phyloP scores from a whole-genome alignment of 352 stramenopile species.

The Pythium chondricola region DNA sequence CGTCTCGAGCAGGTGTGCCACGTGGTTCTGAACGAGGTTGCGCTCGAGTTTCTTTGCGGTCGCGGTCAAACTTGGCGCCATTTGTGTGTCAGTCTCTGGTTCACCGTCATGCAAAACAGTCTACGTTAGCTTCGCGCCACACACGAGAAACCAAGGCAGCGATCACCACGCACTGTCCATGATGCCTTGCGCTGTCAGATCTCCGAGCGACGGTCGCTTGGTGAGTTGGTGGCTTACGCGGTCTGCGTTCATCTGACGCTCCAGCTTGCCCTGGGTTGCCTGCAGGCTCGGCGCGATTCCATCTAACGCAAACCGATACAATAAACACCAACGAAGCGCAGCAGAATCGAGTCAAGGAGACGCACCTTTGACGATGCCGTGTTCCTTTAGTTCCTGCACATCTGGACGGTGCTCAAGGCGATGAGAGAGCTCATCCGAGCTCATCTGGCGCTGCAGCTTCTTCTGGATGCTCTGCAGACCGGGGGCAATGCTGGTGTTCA shows the following conservation, averaged over 20 bases:
- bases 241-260: slow-evolving; percentile 70
- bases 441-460: slow-evolving; percentile 68
- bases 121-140: no score
- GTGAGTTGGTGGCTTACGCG: slow-evolving; percentile 66
- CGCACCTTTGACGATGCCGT: slow-evolving; percentile 54
- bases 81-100: slow-evolving; percentile 40
- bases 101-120: no score
- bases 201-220: slow-evolving; percentile 56
- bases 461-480: slow-evolving; percentile 68
- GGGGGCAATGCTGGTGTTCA: slow-evolving; percentile 45
- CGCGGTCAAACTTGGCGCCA: slow-evolving; percentile 58
- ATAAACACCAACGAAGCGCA: background rate
- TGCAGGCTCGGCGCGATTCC: slow-evolving; percentile 71
- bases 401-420: slow-evolving; percentile 61
- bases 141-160: no score
- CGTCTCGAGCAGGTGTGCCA: slow-evolving; percentile 72
- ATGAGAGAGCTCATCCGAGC: slow-evolving; percentile 64
- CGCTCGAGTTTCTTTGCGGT: slow-evolving; percentile 77
- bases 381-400: slow-evolving; percentile 67
- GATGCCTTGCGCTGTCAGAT: slow-evolving; percentile 53
- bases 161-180: slow-evolving; percentile 37
- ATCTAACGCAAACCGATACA: slow-evolving; percentile 14
- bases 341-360: background rate
- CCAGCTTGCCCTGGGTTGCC: slow-evolving; percentile 70
- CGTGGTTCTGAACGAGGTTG: slow-evolving; percentile 74